These are phyloP conservation scores for Cylindrodendrum hubeiense DNA, from an alignment of 2,329 filamentous ascomycete species.

Conservation along the genomic window DNA sequence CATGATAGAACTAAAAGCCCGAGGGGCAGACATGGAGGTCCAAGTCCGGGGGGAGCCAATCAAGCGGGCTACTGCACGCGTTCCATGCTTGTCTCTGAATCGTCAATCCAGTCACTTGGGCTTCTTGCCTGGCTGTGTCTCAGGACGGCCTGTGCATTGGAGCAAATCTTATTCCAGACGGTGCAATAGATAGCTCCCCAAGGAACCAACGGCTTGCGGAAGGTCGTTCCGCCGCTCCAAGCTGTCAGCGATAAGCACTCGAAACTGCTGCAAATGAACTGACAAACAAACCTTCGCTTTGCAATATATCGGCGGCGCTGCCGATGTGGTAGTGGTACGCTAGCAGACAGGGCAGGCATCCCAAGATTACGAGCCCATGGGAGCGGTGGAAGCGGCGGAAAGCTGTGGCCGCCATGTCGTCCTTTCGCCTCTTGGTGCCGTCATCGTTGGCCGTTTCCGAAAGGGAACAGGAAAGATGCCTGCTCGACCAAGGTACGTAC, in stretches of 20 bases:
- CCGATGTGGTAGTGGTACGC: neutral
- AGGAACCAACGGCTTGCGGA: neutral
- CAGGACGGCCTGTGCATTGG: conserved; percentile 1
- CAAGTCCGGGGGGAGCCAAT: conserved; percentile 49
- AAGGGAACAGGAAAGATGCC: conserved; percentile 2
- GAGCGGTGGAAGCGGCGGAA: neutral
- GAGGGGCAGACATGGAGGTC: neutral
- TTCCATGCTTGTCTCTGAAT: conserved; percentile 36
- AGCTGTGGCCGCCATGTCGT: neutral
- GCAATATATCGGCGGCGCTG: neutral
- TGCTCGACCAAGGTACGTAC: neutral
- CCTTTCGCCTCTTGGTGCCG: neutral
- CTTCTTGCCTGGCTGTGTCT: conserved; percentile 36
- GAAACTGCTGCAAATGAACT: neutral
- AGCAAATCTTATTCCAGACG: neutral
- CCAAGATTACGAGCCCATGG: neutral
- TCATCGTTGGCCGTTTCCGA: neutral
- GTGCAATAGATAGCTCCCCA: neutral
- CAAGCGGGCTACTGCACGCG: conserved; percentile 40
- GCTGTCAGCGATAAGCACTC: neutral
- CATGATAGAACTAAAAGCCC: conserved; percentile 9
- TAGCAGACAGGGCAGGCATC: neutral
- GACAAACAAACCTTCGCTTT: neutral
- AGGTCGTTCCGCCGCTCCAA: neutral
- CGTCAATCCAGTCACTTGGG: conserved; percentile 34